A percentile compares a stretch with the other conserved stretches of the same genome.
These are phyloP conservation scores for Verticillium nonalfalfae DNA, from an alignment of 2,329 filamentous ascomycete species.

Conservation along the genomic window DNA sequence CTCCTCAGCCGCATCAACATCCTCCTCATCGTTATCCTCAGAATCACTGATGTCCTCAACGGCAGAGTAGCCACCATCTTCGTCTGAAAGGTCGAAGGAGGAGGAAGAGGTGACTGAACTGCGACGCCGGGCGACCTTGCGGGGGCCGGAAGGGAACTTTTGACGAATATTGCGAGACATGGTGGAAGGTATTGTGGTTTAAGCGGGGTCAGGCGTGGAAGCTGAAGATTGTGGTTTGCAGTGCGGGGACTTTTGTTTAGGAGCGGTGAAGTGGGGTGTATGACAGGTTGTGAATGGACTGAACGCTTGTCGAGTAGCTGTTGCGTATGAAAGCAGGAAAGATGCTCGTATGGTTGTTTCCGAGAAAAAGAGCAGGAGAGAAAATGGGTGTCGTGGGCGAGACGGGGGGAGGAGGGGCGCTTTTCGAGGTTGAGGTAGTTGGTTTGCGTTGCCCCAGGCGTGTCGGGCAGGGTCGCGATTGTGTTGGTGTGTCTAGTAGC, in stretches of 20 bases:
- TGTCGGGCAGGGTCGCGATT: background rate
- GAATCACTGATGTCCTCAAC: constrained; percentile 76
- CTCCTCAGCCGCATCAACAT: constrained; percentile 74
- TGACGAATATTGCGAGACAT: constrained; percentile 50
- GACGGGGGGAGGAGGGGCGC: background rate
- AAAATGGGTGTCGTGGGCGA: no score
- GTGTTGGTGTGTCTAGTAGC: constrained; percentile 1
- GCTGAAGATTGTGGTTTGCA: no score
- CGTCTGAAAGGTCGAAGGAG: constrained; percentile 55
- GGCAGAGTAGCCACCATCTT: constrained; percentile 67
- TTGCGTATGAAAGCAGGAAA: background rate
- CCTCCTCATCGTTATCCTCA: constrained; percentile 71
- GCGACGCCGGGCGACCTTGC: constrained; percentile 40
- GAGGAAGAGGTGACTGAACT: constrained; percentile 41
- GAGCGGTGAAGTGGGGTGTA: background rate
- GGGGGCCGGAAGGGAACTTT: constrained; percentile 35
- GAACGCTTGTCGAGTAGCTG: background rate
- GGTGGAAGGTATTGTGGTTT: constrained; percentile 11
- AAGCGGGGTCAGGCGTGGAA: no score
- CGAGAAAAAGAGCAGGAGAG: no score
- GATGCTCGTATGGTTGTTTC: no score
- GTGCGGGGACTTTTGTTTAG: background rate
- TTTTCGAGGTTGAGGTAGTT: background rate
- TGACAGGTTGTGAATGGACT: background rate
- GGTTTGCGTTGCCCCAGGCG: background rate